These are phyloP conservation scores for Tolypocladium guangdongense DNA, from an alignment of 2,329 filamentous ascomycete genomes.

Conservation along the genomic window DNA sequence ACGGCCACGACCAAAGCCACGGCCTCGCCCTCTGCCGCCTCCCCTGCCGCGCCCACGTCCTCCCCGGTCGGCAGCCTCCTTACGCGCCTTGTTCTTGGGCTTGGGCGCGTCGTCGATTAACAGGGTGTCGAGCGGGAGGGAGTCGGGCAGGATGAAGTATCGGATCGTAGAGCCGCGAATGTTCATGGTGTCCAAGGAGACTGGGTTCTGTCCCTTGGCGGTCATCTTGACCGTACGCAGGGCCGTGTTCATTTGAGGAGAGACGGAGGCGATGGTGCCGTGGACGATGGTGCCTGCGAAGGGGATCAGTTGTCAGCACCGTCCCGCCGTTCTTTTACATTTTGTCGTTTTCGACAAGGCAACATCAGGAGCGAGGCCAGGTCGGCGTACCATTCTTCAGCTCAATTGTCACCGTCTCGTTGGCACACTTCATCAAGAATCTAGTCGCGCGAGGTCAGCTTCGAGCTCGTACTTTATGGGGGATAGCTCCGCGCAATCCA, in stretches of 20 bases:
- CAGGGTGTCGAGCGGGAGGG: constrained; percentile 85
- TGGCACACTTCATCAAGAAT: constrained; percentile 98
- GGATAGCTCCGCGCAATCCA: constrained; percentile 11
- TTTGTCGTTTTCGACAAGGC: neutral
- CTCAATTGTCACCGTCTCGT: constrained; percentile 97
- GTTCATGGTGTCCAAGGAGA: constrained; percentile 90
- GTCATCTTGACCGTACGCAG: constrained; percentile 97
- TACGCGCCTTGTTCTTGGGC: constrained; percentile 98
- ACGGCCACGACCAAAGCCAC: constrained; percentile 24
- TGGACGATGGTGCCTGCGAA: constrained; percentile 78
- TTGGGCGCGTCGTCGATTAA: constrained; percentile 95
- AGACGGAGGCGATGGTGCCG: constrained; percentile 93
- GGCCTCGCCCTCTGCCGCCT: constrained; percentile 41
- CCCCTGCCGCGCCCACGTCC: constrained; percentile 40
- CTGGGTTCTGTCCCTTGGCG: constrained; percentile 71
- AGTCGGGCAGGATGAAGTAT: constrained; percentile 94
- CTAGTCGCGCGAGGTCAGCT: constrained; percentile 35
- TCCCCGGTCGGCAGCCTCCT: constrained; percentile 59
- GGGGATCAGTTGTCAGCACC: constrained; percentile 1
- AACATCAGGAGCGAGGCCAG: neutral
- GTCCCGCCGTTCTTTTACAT: neutral
- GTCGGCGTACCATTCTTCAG: constrained; percentile 81
- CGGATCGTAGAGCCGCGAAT: constrained; percentile 92
- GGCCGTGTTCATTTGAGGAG: constrained; percentile 96
- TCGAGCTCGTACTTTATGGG: neutral